Evolutionary conservation across 306 rosid genomes (phyloP).

Genomic region (Cucurbita pepo): DNA sequence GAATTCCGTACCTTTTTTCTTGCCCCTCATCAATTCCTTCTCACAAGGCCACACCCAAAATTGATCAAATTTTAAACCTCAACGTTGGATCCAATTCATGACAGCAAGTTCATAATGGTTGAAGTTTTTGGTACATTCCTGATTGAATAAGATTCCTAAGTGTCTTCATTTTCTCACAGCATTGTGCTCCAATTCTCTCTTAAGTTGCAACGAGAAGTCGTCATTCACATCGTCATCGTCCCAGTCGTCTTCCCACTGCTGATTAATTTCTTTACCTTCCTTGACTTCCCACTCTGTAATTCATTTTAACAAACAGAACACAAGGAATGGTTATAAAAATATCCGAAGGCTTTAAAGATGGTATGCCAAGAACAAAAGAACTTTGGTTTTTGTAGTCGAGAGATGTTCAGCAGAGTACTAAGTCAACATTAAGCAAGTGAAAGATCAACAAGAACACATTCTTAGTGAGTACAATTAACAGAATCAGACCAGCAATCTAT

Average conservation of each 20-base stretch:
- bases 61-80: too few species aligned
- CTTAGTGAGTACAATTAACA: not conserved
- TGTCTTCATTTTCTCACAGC: constrained; percentile 20
- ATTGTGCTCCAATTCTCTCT: constrained; percentile 62
- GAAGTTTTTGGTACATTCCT: not conserved
- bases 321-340: not conserved
- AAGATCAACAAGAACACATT: not conserved
- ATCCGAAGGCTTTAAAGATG: not conserved
- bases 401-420: not conserved
- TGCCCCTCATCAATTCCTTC: not conserved
- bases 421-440: not conserved
- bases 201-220: constrained; percentile 78
- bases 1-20: not conserved
- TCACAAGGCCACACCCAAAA: too few species aligned
- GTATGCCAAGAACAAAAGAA: not conserved
- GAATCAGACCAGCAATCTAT: not conserved
- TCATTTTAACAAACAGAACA: not conserved
- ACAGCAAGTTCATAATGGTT: too few species aligned
- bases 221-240: constrained; percentile 85
- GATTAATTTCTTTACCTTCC: constrained; percentile 57
- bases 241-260: constrained; percentile 98
- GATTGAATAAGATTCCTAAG: not conserved
- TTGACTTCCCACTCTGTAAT: constrained; percentile 58
- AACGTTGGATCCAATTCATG: too few species aligned
- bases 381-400: not conserved